Evolutionary conservation across 1,284 basidiomycete species (phyloP).

Genomic region (Cutaneotrichosporon cavernicola): DNA sequence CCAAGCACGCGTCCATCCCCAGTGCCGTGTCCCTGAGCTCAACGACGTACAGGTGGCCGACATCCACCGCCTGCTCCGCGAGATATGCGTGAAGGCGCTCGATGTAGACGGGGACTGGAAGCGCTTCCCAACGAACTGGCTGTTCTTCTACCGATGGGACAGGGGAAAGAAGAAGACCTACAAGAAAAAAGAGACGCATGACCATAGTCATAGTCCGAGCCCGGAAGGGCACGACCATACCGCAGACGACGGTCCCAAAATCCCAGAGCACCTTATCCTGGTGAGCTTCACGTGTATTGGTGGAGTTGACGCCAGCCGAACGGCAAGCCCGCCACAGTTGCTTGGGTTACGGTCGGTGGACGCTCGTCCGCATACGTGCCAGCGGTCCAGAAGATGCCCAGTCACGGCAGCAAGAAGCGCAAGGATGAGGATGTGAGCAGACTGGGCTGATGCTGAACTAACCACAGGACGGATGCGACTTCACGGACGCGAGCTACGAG

Average conservation of each 20-base stretch:
- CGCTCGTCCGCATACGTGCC: slow-evolving; percentile 72
- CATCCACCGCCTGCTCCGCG: slow-evolving; percentile 61
- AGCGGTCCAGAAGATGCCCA: slow-evolving; percentile 62
- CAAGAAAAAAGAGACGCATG: slow-evolving; percentile 17
- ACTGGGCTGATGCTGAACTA: neutral
- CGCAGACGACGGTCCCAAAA: slow-evolving; percentile 36
- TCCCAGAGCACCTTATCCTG: slow-evolving; percentile 56
- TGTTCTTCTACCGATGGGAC: slow-evolving; percentile 58
- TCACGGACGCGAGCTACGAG: slow-evolving; percentile 10
- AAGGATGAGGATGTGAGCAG: slow-evolving; percentile 10
- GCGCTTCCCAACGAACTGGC: slow-evolving; percentile 63
- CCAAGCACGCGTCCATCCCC: slow-evolving; percentile 73
- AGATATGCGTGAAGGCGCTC: slow-evolving; percentile 67
- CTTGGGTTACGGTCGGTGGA: slow-evolving; percentile 75
- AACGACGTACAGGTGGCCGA: slow-evolving; percentile 58
- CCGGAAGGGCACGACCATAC: slow-evolving; percentile 10
- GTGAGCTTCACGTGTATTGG: slow-evolving; percentile 53
- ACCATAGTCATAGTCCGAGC: slow-evolving; percentile 18
- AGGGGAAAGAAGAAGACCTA: slow-evolving; percentile 65
- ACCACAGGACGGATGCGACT: slow-evolving; percentile 5
- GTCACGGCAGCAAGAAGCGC: slow-evolving; percentile 9
- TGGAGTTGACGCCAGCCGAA: slow-evolving; percentile 58
- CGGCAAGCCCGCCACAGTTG: slow-evolving; percentile 69
- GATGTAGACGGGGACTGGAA: slow-evolving; percentile 69
- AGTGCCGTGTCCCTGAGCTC: slow-evolving; percentile 65